Evolutionary conservation across 2,329 filamentous ascomycete genomes (phyloP), one percentile per base, ranked within the genome.

Genomic region (Phialocephala sp.): DNA sequence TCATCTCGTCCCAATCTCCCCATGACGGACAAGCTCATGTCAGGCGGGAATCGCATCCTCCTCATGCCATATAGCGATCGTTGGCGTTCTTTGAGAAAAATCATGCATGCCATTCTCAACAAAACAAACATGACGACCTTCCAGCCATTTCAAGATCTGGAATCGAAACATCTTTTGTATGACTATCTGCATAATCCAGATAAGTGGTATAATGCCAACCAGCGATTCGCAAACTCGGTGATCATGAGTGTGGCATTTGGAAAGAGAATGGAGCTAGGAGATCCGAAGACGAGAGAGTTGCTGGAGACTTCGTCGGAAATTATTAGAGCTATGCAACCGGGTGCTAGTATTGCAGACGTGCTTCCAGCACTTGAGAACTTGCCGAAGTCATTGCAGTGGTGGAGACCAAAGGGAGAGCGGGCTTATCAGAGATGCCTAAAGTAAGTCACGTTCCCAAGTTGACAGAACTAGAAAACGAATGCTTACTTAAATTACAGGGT

Each of bases 171-270:
- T 36, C 69, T 77, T 6, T 60, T 74, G 11, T 73, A 65, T 24
- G 76, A 77, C 12, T 71, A 73, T 45, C 59, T 76, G 11, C 59
- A 73, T 15, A 59, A 68, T 43, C 72, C 75, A 8, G 71, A 75
- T 6, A 57, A 65, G 27, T 77, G 72, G 71, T 74, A 67, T 47
- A 59, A 43, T 8, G 72, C 72, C 3, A 76, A 73, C 55, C 69
- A 69, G 32, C 70, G 75, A 18, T 77, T 72, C 61, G 66, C 74
- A 1, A 77, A 76, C 59, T 69, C 68, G 1, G 73, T 77, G n/a
- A 73, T 77, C 63, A 75, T 77, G 75, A 74, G 73, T 63, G 74
- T 77, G 5, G 68, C 76, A 1, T 77, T 77, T 65, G 76, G 75
- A 11, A 66, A 68, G 37, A 62, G 71, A 55, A 22, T 69, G 50